Evolutionary conservation across 2,329 filamentous ascomycete genomes (phyloP).

Genomic region (Monosporascus sp.): DNA sequence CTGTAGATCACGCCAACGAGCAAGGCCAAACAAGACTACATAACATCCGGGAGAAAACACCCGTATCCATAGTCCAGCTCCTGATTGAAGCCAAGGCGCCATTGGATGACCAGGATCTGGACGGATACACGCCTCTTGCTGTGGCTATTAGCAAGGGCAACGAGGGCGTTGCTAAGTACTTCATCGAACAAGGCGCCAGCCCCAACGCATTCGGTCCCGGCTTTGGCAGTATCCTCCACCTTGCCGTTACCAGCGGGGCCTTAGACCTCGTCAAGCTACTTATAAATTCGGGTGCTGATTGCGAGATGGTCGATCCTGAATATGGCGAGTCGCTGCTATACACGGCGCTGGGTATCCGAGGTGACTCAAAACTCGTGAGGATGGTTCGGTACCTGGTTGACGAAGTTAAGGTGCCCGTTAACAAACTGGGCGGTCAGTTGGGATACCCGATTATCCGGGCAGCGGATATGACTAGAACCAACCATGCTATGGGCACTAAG

Average conservation of each 20-base stretch:
- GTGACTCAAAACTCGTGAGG: not conserved
- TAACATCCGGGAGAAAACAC: not conserved
- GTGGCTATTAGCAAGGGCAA: not conserved
- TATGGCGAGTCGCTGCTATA: not conserved
- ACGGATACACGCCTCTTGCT: constrained; percentile 2
- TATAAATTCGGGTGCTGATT: not conserved
- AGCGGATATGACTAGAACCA: not conserved
- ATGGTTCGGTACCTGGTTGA: not conserved
- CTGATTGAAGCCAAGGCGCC: not conserved
- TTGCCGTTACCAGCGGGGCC: not conserved
- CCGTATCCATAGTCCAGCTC: not conserved
- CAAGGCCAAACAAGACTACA: not conserved
- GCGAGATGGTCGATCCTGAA: not conserved
- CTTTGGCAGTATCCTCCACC: not conserved
- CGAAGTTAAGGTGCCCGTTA: not conserved
- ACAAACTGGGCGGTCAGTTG: not conserved
- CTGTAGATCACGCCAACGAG: not conserved
- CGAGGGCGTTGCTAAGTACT: not conserved
- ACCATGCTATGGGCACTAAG: not conserved
- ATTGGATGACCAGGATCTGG: not conserved
- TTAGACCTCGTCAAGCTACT: not conserved
- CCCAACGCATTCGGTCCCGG: not conserved
- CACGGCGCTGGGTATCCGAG: not conserved
- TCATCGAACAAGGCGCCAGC: not conserved
- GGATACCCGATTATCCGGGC: not conserved